These are phyloP conservation scores for Wickerhamiella infanticola DNA, from an alignment of 1,139 yeast genomes.

Conservation along the genomic window DNA sequence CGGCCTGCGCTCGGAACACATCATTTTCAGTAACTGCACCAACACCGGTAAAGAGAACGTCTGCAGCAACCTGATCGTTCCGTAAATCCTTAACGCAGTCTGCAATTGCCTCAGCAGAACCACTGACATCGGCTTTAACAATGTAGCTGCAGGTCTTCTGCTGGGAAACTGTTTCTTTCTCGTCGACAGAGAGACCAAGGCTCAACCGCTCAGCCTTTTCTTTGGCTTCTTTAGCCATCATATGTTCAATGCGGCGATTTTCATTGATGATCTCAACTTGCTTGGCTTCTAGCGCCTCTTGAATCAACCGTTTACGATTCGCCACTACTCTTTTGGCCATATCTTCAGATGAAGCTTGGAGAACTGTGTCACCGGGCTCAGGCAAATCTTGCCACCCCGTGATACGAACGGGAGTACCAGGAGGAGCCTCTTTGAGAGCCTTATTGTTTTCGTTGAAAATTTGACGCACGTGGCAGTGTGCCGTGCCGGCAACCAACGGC, in stretches of 20 bases:
- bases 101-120: conserved; percentile 46
- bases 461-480: conserved; percentile 77
- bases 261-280: conserved; percentile 61
- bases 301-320: conserved; percentile 42
- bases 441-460: conserved; percentile 65
- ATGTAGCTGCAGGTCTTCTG: conserved; percentile 38
- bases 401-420: conserved; percentile 83
- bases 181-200: conserved; percentile 22
- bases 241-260: conserved; percentile 29
- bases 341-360: conserved; percentile 62
- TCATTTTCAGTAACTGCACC: conserved; percentile 81
- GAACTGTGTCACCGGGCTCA: conserved; percentile 72
- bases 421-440: conserved; percentile 49
- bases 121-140: conserved; percentile 78
- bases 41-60: conserved; percentile 57
- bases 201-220: conserved; percentile 19
- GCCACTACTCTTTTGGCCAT: conserved; percentile 60
- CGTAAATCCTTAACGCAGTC: conserved; percentile 75
- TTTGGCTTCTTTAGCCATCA: conserved; percentile 27
- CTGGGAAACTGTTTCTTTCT: conserved; percentile 14
- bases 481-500: conserved; percentile 58
- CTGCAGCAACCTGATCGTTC: conserved; percentile 63
- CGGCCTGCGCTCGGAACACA: conserved; percentile 61
- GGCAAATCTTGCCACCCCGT: conserved; percentile 95
- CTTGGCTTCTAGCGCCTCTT: conserved; percentile 44